Base-by-base conservation (phyloP, 768 basidiomycete genomes). In the Mycena albidolilacea region DNA sequence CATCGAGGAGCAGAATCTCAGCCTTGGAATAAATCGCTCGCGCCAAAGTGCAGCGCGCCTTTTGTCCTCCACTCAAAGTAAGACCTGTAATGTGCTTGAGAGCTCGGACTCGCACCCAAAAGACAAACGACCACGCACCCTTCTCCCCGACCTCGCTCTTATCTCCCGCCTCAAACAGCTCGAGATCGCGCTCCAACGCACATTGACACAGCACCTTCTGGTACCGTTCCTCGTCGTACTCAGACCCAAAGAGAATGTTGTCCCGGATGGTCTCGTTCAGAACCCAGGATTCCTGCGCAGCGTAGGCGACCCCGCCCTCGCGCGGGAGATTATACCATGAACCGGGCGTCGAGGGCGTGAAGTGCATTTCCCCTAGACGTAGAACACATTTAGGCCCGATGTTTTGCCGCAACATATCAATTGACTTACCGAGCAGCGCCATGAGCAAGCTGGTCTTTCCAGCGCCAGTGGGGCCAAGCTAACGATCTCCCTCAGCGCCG, bases 221-320 rank as follows among this genome's bases (percentile, higher is more conserved):
- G 79, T 97, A 97, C 15, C 92, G 87, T 71, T 88, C 90, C 78
- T 95, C 92, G 50, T 97, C 93, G 73, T 90, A 96, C 0, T 90
- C 87, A 10, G 90, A 83, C 37, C 96, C 95, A 73, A 97, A 97
- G 62, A 94, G 82, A 70, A 97, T 93, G 77, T 97, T 97, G 46
- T 95, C 93, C 79, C 83, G 85, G 64, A 95, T 93, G 0, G 93
- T 94, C 73, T 92, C 92, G 75, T 95, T 95, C 79, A 92, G 89
- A 3, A 95, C 91, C 95, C 95, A 97, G 2, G 93, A 90, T 78
- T 95, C 94, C 79, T 97, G 95, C 5, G 93, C 92, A 5, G 93
- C 92, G 79, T 94, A 95, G 1, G 94, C 91, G 43, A 97, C 87
- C 2, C 95, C 94, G 0, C 87, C 87, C 1, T 83, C 82, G 5